Evolutionary conservation across 306 rosid genomes (phyloP).

Genomic region (Notholithocarpus densiflorus): DNA sequence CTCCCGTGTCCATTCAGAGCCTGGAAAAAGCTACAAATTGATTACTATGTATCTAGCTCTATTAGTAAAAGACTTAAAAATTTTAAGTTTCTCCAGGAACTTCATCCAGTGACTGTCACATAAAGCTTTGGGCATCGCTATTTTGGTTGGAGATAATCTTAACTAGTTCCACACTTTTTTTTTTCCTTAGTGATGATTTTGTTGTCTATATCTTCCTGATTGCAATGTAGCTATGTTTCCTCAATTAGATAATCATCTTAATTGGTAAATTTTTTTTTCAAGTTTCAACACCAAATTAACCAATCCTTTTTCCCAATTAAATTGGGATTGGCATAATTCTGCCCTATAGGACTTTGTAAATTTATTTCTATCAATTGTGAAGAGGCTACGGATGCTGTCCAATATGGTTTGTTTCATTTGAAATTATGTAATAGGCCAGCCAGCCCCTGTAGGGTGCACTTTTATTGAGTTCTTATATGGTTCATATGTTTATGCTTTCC

Average conservation of each 20-base stretch:
- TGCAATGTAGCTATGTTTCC: too few relatives aligned
- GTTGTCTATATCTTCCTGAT: not conserved
- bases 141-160: not conserved
- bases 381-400: not conserved
- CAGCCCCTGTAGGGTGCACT: not conserved
- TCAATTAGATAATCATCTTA: not conserved
- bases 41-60: too few relatives aligned
- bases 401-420: not conserved
- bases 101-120: not conserved
- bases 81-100: not conserved
- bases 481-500: not conserved
- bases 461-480: not conserved
- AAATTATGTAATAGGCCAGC: not conserved
- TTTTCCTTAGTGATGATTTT: not conserved
- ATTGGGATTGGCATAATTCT: too few relatives aligned
- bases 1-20: too few relatives aligned
- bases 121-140: not conserved
- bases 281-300: not conserved
- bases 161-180: not conserved
- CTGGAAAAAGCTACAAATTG: too few relatives aligned
- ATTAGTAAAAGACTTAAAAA: too few relatives aligned
- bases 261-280: not conserved
- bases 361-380: not conserved
- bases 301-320: too few relatives aligned
- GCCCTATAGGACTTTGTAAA: too few relatives aligned